Conservation (phyloP, 768 basidiomycete genomes). For the Mycena crocata region DNA sequence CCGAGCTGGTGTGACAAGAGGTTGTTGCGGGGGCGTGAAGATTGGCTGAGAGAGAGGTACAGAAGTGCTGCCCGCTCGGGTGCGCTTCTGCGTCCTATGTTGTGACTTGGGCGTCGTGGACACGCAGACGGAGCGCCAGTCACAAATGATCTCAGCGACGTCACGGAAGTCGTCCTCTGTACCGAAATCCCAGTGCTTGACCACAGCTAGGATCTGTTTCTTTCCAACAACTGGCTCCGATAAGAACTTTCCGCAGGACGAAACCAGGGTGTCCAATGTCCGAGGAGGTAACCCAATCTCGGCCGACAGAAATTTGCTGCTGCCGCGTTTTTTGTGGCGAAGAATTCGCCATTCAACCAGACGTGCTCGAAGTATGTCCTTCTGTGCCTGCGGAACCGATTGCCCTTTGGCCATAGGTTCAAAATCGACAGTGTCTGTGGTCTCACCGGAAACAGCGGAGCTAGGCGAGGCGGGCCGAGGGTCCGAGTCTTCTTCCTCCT, state of each 20-base stretch:
- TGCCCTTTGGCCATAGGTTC: neutral
- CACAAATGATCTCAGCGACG: constrained; percentile 12
- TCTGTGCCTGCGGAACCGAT: constrained; percentile 1
- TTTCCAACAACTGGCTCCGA: neutral
- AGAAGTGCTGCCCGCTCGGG: neutral
- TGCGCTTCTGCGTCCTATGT: neutral
- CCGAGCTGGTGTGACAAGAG: neutral
- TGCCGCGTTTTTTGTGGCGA: constrained; percentile 4
- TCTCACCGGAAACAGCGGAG: neutral
- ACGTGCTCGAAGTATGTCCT: neutral
- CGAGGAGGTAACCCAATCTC: neutral
- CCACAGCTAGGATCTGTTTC: constrained; percentile 14
- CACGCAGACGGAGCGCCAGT: neutral
- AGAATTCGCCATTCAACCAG: neutral
- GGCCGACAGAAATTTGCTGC: constrained; percentile 7
- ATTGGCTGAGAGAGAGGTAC: neutral
- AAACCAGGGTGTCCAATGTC: neutral
- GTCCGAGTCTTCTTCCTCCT: neutral
- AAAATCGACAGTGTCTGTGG: neutral
- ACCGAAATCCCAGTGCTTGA: constrained; percentile 10
- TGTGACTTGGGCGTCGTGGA: neutral
- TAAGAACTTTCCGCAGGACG: constrained; percentile 1
- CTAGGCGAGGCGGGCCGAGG: constrained; percentile 1
- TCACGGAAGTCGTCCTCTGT: constrained; percentile 13
- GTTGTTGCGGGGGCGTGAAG: neutral